Conservation (phyloP, 192 early-diverging fungal species). For the Rhizophagus sp. region DNA sequence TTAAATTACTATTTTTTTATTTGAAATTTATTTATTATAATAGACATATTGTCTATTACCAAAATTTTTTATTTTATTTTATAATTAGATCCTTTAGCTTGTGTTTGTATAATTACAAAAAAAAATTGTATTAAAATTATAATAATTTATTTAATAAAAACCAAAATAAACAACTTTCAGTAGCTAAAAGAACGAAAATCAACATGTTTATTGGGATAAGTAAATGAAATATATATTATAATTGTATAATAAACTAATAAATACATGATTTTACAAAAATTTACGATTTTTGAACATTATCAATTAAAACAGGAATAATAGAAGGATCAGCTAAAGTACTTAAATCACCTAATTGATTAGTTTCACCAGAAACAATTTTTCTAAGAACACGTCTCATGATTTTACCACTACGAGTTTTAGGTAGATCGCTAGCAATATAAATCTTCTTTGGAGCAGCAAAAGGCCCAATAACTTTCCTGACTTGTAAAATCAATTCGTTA, state of each 20-base stretch:
- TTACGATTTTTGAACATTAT: constrained; percentile 40
- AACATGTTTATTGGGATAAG: too few species aligned
- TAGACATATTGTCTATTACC: too few species aligned
- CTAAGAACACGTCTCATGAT: constrained; percentile 95
- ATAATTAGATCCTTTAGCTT: too few species aligned
- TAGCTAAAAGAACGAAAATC: too few species aligned
- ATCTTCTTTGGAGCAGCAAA: constrained; percentile 91
- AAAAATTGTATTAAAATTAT: too few species aligned
- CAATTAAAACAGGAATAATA: constrained; percentile 42
- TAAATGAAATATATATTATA: too few species aligned
- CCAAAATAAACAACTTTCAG: too few species aligned
- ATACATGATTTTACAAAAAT: neutral
- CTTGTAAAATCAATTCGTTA: constrained; percentile 69
- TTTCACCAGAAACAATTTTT: constrained; percentile 87
- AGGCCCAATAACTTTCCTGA: constrained; percentile 89
- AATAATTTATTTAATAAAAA: too few species aligned
- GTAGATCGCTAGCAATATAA: constrained; percentile 83
- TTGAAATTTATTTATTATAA: neutral
- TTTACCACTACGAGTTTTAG: constrained; percentile 96
- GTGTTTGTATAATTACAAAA: too few species aligned
- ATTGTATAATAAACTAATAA: too few species aligned
- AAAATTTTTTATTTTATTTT: too few species aligned
- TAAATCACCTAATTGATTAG: constrained; percentile 85
- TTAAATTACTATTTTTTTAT: neutral
- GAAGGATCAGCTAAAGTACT: constrained; percentile 83